A percentile compares a stretch with the other conserved stretches of the same genome.
Evolutionary conservation across 2,329 filamentous ascomycete genomes (phyloP).

Genomic region (Raffaelea arxii): DNA sequence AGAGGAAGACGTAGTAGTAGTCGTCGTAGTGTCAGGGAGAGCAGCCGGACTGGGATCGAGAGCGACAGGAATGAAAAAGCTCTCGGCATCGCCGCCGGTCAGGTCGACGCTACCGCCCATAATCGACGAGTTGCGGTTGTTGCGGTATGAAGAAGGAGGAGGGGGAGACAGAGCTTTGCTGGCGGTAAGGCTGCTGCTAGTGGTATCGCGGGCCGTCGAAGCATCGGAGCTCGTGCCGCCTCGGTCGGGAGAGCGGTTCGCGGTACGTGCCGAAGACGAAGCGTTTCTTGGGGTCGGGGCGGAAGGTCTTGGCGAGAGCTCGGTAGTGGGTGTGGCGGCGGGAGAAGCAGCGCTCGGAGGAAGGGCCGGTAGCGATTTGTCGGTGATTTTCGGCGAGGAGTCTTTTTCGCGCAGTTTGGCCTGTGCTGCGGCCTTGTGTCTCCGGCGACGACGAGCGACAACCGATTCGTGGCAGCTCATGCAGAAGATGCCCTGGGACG

Average conservation of each 20-base stretch:
- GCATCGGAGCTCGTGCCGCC: conserved; percentile 27
- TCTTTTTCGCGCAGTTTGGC: conserved; percentile 56
- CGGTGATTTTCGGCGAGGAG: conserved; percentile 58
- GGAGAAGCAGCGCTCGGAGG: conserved; percentile 63
- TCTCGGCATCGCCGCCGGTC: conserved; percentile 45
- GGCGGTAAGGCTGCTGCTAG: background rate
- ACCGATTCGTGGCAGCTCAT: conserved; percentile 98
- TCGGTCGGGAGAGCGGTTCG: conserved; percentile 46
- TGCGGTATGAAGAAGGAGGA: conserved; percentile 65
- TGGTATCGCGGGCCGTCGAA: conserved; percentile 23
- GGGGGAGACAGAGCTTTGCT: conserved; percentile 59
- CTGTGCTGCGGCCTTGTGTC: conserved; percentile 58
- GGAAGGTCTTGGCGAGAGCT: conserved; percentile 56
- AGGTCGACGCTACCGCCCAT: conserved; percentile 30
- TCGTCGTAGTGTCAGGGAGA: too few species aligned
- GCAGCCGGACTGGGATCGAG: conserved; percentile 59
- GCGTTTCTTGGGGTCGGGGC: conserved; percentile 41
- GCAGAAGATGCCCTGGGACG: conserved; percentile 97
- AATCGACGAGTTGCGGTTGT: conserved; percentile 63
- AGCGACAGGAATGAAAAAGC: conserved; percentile 68
- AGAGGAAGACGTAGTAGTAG: too few species aligned
- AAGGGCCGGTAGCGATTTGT: conserved; percentile 88
- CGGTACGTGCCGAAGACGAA: conserved; percentile 44
- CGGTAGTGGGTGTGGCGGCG: conserved; percentile 57
- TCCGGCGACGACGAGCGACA: conserved; percentile 87